phyloP scores from a whole-genome alignment of 176 grass and related monocot species.

The Triticum dicoccoides region DNA sequence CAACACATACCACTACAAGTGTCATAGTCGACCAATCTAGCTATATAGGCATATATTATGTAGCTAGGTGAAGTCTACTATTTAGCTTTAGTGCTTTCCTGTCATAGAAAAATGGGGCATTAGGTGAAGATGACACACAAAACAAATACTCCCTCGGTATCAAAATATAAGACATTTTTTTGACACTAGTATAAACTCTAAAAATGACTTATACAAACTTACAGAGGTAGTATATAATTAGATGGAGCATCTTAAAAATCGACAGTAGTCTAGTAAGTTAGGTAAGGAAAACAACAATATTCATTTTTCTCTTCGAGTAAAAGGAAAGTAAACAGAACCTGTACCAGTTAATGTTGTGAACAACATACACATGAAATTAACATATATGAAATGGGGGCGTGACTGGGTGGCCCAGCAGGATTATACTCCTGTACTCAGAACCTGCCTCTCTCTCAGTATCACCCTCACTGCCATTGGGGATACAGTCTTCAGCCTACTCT shows the following conservation, averaged over 20 bases:
- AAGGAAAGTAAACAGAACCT: not conserved
- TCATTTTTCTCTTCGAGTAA: not conserved
- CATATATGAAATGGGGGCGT: too few relatives aligned
- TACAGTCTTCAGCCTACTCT: too few relatives aligned
- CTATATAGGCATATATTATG: not conserved
- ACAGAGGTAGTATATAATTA: too few relatives aligned
- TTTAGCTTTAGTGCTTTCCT: not conserved
- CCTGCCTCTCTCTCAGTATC: too few relatives aligned
- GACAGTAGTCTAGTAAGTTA: not conserved
- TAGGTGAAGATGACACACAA: not conserved
- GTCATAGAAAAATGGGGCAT: not conserved
- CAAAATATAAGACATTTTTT: too few relatives aligned
- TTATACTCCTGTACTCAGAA: too few relatives aligned
- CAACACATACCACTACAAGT: not conserved
- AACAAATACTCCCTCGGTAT: not conserved
- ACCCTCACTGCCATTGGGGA: too few relatives aligned
- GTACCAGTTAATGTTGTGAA: too few relatives aligned
- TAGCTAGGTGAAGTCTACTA: not conserved
- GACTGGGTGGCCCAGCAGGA: too few relatives aligned
- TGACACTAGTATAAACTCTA: too few relatives aligned
- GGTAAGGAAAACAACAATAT: not conserved
- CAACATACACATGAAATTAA: too few relatives aligned
- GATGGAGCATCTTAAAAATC: not conserved
- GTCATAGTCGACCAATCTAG: not conserved
- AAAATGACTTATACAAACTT: rapidly evolving